Evolutionary conservation across 192 early-diverging fungal species (phyloP).

Genomic region (Rhizoclosmatium sp.): DNA sequence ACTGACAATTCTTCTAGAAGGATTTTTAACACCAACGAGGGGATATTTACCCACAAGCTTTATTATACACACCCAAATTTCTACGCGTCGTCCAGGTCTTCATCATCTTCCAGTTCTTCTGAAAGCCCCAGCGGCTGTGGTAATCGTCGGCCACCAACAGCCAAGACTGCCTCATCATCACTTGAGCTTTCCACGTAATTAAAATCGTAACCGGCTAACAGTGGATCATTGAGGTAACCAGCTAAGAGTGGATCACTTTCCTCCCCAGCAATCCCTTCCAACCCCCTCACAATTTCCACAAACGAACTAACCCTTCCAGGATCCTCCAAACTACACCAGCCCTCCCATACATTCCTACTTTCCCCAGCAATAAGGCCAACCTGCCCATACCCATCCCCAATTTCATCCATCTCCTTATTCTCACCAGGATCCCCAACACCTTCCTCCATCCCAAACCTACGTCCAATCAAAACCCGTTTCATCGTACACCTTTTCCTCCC

Average conservation of each 20-base stretch:
- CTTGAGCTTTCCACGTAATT: conserved; percentile 8
- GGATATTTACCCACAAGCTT: not conserved
- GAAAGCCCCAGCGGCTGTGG: too few relatives aligned
- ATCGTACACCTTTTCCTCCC: conserved; percentile 34
- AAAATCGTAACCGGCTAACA: conserved; percentile 15
- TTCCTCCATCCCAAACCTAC: conserved; percentile 25
- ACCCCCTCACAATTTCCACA: conserved; percentile 24
- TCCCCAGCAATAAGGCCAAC: conserved; percentile 24
- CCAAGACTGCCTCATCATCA: not conserved
- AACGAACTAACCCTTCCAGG: not conserved
- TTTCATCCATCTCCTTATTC: conserved; percentile 24
- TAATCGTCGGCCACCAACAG: too few relatives aligned
- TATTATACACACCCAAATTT: not conserved
- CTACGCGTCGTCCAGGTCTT: not conserved
- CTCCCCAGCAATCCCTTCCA: not conserved
- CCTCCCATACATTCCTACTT: conserved; percentile 12
- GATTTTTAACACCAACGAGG: not conserved
- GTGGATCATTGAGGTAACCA: not conserved
- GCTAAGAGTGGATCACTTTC: not conserved
- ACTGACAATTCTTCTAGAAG: not conserved
- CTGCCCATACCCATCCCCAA: conserved; percentile 26
- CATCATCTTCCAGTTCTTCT: not conserved
- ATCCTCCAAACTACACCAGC: not conserved
- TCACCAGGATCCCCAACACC: not conserved
- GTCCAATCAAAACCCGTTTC: conserved; percentile 30